Percentiles rank a stretch among this genome's conserved stretches.
These are phyloP conservation scores for Megacollybia marginata DNA, from an alignment of 768 basidiomycete species.

Conservation along the genomic window DNA sequence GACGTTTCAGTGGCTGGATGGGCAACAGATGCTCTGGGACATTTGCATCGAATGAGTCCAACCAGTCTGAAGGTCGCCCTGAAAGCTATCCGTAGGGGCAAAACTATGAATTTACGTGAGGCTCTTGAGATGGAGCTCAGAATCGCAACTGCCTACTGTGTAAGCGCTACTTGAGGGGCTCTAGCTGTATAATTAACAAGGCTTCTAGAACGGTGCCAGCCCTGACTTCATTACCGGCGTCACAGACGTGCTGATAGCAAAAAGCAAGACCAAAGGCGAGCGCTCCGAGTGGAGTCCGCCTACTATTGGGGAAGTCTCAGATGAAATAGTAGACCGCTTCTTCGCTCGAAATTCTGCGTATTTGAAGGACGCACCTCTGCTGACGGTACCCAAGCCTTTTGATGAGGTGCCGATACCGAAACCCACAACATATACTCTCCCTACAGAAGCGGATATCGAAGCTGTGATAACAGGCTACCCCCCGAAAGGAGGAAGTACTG, in stretches of 20 bases:
- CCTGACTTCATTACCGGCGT: constrained; percentile 84
- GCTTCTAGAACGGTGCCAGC: constrained; percentile 59
- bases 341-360: constrained; percentile 52
- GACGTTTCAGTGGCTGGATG: constrained; percentile 52
- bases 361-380: constrained; percentile 33
- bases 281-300: constrained; percentile 70
- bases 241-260: constrained; percentile 48
- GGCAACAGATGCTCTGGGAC: constrained; percentile 64
- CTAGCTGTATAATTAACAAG: constrained; percentile 9
- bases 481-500: constrained; percentile 51
- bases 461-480: constrained; percentile 59
- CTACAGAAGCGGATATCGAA: constrained; percentile 70
- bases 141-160: constrained; percentile 86
- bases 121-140: constrained; percentile 80
- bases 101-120: constrained; percentile 49
- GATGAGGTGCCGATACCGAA: neutral
- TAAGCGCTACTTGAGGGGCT: constrained; percentile 35
- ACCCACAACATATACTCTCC: constrained; percentile 45
- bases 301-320: constrained; percentile 50
- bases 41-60: constrained; percentile 70
- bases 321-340: constrained; percentile 55
- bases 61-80: constrained; percentile 92
- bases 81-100: constrained; percentile 68
- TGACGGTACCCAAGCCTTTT: constrained; percentile 30
- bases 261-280: constrained; percentile 18